Evolutionary conservation across 495 filamentous ascomycete genomes (phyloP).

Genomic region (Aspergillus avenaceus): DNA sequence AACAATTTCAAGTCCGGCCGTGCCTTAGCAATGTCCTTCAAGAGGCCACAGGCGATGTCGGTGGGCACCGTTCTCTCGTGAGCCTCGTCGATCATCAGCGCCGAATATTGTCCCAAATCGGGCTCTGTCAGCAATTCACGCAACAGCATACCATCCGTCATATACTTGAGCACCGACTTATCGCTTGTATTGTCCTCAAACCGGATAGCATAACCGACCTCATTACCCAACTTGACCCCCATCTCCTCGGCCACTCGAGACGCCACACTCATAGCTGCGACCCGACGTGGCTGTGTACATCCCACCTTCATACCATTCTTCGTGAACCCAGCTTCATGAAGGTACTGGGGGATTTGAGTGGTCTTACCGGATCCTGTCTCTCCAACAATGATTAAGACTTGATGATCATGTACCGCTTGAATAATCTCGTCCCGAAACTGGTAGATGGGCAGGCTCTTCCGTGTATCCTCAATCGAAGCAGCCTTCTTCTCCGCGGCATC

Average conservation of each 20-base stretch:
- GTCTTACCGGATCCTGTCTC: conserved; percentile 89
- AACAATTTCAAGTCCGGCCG: conserved; percentile 86
- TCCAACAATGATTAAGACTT: conserved; percentile 83
- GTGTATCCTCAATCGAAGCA: conserved; percentile 80
- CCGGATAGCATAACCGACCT: conserved; percentile 92
- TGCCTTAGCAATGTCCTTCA: conserved; percentile 87
- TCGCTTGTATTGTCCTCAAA: conserved; percentile 94
- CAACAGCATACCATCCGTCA: conserved; percentile 97
- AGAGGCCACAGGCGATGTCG: conserved; percentile 83
- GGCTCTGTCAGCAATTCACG: conserved; percentile 91
- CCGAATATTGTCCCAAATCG: conserved; percentile 77
- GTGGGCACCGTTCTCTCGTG: conserved; percentile 92
- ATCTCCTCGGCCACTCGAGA: conserved; percentile 93
- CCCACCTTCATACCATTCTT: conserved; percentile 57
- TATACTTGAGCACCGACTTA: conserved; percentile 92
- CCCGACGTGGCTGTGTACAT: conserved; percentile 80
- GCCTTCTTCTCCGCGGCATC: conserved; percentile 85
- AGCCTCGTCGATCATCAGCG: conserved; percentile 95
- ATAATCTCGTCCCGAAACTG: conserved; percentile 73
- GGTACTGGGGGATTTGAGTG: conserved; percentile 84
- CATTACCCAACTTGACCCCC: conserved; percentile 84
- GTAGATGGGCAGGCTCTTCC: conserved; percentile 89
- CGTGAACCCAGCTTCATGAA: conserved; percentile 85
- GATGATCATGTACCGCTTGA: conserved; percentile 69
- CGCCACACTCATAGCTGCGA: conserved; percentile 95